phyloP scores from a whole-genome alignment of 306 rosid genomes.

The Malus sieversii region DNA sequence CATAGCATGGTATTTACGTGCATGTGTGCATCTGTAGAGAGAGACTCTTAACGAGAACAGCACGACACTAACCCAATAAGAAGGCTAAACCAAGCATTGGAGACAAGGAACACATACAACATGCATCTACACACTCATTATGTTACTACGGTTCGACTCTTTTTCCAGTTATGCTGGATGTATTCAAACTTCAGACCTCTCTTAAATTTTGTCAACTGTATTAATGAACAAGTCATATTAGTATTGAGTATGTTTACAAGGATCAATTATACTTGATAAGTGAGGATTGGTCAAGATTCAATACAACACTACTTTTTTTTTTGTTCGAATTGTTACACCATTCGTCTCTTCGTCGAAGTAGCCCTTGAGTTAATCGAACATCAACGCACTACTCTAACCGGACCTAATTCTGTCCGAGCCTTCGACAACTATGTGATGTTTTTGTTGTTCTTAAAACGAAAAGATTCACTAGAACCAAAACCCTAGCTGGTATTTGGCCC shows the following conservation, averaged over 20 bases:
- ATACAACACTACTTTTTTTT: not conserved
- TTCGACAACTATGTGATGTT: no score
- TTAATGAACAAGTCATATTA: not conserved
- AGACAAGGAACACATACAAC: not conserved
- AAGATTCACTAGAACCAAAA: not conserved
- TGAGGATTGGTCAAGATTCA: not conserved
- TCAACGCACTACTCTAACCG: not conserved
- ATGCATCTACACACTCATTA: not conserved
- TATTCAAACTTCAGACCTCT: not conserved
- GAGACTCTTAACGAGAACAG: not conserved
- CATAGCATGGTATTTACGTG: constrained; percentile 6
- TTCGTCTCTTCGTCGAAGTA: not conserved
- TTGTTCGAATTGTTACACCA: no score
- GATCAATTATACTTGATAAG: not conserved
- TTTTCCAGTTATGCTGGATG: not conserved
- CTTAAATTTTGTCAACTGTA: not conserved
- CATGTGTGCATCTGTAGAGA: constrained; percentile 4
- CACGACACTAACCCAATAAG: not conserved
- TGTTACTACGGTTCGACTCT: not conserved
- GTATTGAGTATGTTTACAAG: not conserved
- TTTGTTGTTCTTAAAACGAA: not conserved
- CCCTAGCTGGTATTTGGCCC: not conserved
- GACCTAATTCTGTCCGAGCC: no score
- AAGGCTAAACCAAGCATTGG: not conserved
- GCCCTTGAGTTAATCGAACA: not conserved